Evolutionary conservation across 2,329 filamentous ascomycete genomes (phyloP).

Genomic region (Fusarium lateritium): DNA sequence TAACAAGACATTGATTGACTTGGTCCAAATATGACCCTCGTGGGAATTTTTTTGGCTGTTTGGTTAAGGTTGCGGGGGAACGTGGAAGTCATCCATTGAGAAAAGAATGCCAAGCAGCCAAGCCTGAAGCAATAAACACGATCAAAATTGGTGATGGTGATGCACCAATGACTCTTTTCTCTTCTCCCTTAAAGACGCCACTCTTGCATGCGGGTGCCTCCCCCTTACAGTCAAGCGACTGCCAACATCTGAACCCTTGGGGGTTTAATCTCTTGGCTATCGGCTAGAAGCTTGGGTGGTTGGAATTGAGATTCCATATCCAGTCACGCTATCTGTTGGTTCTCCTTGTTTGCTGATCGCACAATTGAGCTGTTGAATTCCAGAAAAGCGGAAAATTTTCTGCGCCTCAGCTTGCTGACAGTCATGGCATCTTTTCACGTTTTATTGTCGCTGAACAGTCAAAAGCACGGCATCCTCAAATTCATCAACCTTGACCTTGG

Average conservation of each 20-base stretch:
- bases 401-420: too few relatives aligned
- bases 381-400: neutral
- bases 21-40: too few relatives aligned
- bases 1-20: too few relatives aligned
- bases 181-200: neutral
- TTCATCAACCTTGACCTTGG: neutral
- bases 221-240: constrained; percentile 21
- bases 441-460: too few relatives aligned
- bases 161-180: constrained; percentile 10
- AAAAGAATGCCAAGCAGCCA: constrained; percentile 1
- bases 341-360: neutral
- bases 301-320: neutral
- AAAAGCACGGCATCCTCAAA: neutral
- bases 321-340: neutral
- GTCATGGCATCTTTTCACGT: too few relatives aligned
- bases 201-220: neutral
- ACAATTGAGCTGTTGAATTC: neutral
- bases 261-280: constrained; percentile 24
- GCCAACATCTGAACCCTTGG: constrained; percentile 4
- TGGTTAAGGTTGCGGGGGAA: too few relatives aligned
- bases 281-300: constrained; percentile 6
- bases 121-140: constrained; percentile 7
- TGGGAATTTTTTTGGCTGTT: too few relatives aligned
- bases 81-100: too few relatives aligned
- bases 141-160: neutral